Conservation (phyloP, 2,329 filamentous ascomycete genomes). For the Aspergillus arachidicola region DNA sequence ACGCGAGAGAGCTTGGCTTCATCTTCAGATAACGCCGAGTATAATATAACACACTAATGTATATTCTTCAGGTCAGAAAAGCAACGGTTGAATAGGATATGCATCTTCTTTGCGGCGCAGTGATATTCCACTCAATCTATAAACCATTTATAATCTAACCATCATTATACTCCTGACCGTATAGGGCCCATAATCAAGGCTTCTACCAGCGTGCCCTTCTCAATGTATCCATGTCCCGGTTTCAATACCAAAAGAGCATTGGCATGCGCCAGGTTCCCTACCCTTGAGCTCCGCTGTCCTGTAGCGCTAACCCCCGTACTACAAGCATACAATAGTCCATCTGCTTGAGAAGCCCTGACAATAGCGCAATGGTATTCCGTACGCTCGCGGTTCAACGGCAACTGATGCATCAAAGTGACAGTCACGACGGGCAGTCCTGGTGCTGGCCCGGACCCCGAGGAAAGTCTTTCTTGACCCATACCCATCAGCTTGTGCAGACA, state of each 20-base stretch:
- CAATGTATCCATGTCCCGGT: constrained; percentile 54
- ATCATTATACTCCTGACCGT: neutral
- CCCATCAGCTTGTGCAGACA: constrained; percentile 78
- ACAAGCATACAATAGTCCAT: constrained; percentile 70
- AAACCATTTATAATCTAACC: neutral
- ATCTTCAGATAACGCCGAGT: neutral
- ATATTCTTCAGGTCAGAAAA: neutral
- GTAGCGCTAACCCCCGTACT: constrained; percentile 72
- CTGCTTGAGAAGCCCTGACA: constrained; percentile 61
- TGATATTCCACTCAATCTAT: neutral
- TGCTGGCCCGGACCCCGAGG: constrained; percentile 52
- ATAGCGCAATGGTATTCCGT: constrained; percentile 87
- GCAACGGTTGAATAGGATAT: neutral
- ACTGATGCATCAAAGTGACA: constrained; percentile 71
- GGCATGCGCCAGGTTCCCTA: constrained; percentile 84
- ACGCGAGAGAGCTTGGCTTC: neutral
- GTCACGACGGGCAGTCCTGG: constrained; percentile 71
- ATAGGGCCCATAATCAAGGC: constrained; percentile 74
- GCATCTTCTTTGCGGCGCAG: neutral
- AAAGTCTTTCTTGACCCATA: constrained; percentile 43
- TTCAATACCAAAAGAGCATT: constrained; percentile 76
- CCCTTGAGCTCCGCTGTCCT: constrained; percentile 79
- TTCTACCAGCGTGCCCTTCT: constrained; percentile 71
- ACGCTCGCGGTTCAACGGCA: constrained; percentile 72
- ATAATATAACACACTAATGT: neutral